Conservation (phyloP, 2,329 filamentous ascomycete species). For the Coccinonectria pachysandricola region DNA sequence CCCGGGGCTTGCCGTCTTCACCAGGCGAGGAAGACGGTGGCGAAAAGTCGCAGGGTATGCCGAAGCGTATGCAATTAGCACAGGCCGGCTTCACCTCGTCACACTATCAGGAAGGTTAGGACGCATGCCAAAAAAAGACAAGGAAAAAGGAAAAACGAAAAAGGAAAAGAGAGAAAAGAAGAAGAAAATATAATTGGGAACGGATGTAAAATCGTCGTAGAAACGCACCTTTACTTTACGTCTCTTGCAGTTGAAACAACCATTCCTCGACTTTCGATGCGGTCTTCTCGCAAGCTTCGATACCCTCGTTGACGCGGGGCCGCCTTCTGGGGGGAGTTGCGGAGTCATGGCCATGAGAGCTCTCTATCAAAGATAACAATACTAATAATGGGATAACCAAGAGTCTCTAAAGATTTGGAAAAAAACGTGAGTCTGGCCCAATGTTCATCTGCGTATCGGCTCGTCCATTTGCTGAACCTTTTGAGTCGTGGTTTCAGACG, state of each 20-base stretch:
- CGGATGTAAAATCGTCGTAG: no score
- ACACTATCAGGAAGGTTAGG: conserved; percentile 11
- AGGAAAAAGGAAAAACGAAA: background rate
- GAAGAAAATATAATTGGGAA: no score
- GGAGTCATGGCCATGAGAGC: conserved; percentile 17
- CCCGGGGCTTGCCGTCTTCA: conserved; percentile 10
- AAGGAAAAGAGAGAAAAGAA: no score
- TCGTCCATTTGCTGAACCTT: no score
- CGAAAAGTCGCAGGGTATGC: conserved; percentile 20
- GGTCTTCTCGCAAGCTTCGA: conserved; percentile 19
- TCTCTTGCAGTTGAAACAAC: conserved; percentile 23
- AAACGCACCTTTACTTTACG: conserved; percentile 23
- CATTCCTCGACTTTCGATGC: conserved; percentile 22
- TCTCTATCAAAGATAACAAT: no score
- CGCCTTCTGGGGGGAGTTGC: conserved; percentile 13
- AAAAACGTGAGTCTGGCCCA: no score
- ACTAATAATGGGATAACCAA: no score
- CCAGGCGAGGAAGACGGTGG: conserved; percentile 8
- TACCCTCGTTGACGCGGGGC: conserved; percentile 14
- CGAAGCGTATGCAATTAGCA: conserved; percentile 22
- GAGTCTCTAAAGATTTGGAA: no score
- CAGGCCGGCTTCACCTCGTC: conserved; percentile 23
- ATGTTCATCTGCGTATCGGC: no score
- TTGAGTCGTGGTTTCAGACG: no score
- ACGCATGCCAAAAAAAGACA: background rate